Conservation (phyloP, 371 early-diverging fungal species). For the Fennellomyces sp. region DNA sequence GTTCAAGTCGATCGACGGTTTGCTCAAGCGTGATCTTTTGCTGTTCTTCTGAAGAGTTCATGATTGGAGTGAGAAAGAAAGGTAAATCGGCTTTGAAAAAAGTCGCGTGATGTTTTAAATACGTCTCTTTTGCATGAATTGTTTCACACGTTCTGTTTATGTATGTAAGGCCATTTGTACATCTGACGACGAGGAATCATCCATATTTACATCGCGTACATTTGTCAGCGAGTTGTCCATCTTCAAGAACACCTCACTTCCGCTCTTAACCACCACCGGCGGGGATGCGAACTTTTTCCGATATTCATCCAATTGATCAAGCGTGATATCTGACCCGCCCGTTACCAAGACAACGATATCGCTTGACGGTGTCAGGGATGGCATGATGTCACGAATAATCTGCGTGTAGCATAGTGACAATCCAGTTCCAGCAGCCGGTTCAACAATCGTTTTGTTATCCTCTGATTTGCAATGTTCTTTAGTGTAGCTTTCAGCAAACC, state of each 20-base stretch:
- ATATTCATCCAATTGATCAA: conserved; percentile 51
- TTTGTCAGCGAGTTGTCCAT: conserved; percentile 45
- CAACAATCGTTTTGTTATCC: conserved; percentile 59
- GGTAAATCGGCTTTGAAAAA: neutral
- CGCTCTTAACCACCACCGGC: conserved; percentile 61
- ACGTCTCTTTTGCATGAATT: neutral
- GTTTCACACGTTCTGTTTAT: neutral
- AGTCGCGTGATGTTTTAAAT: neutral
- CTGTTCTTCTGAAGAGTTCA: conserved; percentile 3
- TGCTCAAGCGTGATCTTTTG: conserved; percentile 14
- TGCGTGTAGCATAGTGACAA: conserved; percentile 59
- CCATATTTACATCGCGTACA: conserved; percentile 31
- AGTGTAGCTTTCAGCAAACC: neutral
- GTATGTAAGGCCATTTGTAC: conserved; percentile 7
- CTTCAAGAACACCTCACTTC: conserved; percentile 61
- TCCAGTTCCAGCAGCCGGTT: conserved; percentile 63
- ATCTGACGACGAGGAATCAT: conserved; percentile 20
- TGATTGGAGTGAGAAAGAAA: conserved; percentile 3
- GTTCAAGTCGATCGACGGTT: conserved; percentile 11
- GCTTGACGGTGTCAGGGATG: conserved; percentile 46
- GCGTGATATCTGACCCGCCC: conserved; percentile 62
- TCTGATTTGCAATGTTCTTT: conserved; percentile 27
- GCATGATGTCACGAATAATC: conserved; percentile 56
- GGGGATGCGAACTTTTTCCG: conserved; percentile 51
- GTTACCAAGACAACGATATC: conserved; percentile 62